Conservation (phyloP, 2,329 filamentous ascomycete species). For the Paracorniculantispora psalliotae region DNA sequence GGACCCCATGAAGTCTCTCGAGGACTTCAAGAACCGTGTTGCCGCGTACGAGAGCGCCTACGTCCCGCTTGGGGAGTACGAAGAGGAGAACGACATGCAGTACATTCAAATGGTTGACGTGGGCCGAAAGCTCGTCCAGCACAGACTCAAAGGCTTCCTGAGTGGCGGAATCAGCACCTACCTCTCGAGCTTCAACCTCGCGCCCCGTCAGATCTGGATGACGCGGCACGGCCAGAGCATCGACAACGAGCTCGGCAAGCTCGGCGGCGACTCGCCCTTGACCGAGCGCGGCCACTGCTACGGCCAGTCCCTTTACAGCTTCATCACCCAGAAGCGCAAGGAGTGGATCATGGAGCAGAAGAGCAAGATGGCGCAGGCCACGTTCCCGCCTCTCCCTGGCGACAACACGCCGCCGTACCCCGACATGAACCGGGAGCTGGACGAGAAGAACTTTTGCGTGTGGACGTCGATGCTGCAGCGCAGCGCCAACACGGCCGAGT, state of each 20-base stretch:
- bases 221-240: constrained; percentile 87
- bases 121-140: constrained; percentile 85
- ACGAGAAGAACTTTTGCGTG: constrained; percentile 89
- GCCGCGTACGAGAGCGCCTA: constrained; percentile 93
- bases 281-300: constrained; percentile 78
- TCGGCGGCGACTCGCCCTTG: constrained; percentile 84
- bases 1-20: constrained; percentile 77
- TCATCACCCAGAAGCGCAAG: constrained; percentile 74
- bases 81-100: constrained; percentile 85
- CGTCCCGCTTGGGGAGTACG: constrained; percentile 81
- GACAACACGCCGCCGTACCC: constrained; percentile 95
- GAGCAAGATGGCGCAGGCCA: constrained; percentile 67
- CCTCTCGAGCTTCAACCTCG: constrained; percentile 92
- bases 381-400: constrained; percentile 85
- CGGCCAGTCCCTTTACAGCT: constrained; percentile 71
- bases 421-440: constrained; percentile 64
- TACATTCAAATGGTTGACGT: constrained; percentile 99
- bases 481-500: constrained; percentile 79
- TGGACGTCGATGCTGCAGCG: constrained; percentile 98
- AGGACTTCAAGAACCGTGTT: constrained; percentile 90
- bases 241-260: constrained; percentile 82
- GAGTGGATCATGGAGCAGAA: constrained; percentile 81
- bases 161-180: constrained; percentile 92
- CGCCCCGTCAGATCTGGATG: constrained; percentile 96
- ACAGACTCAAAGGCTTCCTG: constrained; percentile 86